Conservation (phyloP, 352 stramenopile species). For the Thalassiosira hispida region DNA sequence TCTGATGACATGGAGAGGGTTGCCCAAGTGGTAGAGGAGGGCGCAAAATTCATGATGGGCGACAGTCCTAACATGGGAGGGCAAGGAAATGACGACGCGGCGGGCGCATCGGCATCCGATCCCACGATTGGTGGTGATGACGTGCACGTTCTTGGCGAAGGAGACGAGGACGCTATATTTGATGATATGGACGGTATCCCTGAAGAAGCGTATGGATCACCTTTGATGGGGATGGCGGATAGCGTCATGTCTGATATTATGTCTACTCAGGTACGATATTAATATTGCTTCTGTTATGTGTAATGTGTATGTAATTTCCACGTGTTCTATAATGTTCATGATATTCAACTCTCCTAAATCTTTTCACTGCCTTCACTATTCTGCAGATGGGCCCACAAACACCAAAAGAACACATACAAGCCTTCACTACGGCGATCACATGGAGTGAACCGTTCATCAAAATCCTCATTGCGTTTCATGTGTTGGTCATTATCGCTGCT, state of each 20-base stretch:
- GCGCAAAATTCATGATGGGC: slow-evolving; percentile 43
- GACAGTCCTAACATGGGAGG: slow-evolving; percentile 20
- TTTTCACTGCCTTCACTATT: not conserved
- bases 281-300: not conserved
- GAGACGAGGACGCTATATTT: slow-evolving; percentile 40
- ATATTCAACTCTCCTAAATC: slow-evolving; percentile 4
- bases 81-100: not conserved
- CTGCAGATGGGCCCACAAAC: slow-evolving; percentile 60
- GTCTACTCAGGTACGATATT: slow-evolving; percentile 59
- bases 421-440: slow-evolving; percentile 75
- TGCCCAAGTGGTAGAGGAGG: slow-evolving; percentile 39
- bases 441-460: slow-evolving; percentile 82
- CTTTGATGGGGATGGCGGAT: slow-evolving; percentile 78
- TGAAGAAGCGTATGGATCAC: slow-evolving; percentile 60
- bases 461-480: slow-evolving; percentile 71
- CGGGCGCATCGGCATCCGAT: not conserved
- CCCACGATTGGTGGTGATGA: slow-evolving; percentile 4
- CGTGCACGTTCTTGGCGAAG: slow-evolving; percentile 1
- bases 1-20: slow-evolving; percentile 55
- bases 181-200: slow-evolving; percentile 36
- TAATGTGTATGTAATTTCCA: not conserved
- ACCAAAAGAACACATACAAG: slow-evolving; percentile 72
- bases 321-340: not conserved
- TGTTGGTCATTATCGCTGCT: slow-evolving; percentile 67
- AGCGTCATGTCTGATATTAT: slow-evolving; percentile 78